These are phyloP conservation scores for Xylariaceae sp. DNA, from an alignment of 2,329 filamentous ascomycete species.

Conservation along the genomic window DNA sequence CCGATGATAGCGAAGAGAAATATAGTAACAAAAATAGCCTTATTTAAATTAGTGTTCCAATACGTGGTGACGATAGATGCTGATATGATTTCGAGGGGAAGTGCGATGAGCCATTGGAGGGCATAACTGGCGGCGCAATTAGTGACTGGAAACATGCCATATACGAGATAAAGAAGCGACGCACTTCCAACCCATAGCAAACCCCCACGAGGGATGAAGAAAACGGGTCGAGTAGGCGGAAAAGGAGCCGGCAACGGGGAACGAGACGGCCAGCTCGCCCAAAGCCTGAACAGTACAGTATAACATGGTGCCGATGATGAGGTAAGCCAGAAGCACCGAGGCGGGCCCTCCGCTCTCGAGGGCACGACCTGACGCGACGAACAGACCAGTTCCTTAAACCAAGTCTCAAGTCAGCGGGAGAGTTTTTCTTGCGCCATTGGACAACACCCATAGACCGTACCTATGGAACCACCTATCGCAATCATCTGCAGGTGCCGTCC, in stretches of 20 bases:
- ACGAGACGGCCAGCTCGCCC: constrained; percentile 89
- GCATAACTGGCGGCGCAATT: constrained; percentile 66
- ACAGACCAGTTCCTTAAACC: constrained; percentile 76
- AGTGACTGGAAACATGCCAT: background rate
- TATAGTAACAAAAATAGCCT: constrained; percentile 80
- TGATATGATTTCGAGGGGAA: constrained; percentile 87
- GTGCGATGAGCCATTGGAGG: constrained; percentile 82
- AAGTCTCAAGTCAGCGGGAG: constrained; percentile 8
- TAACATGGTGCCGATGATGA: constrained; percentile 82
- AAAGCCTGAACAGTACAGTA: constrained; percentile 92
- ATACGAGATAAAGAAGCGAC: constrained; percentile 40
- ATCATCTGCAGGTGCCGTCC: constrained; percentile 95
- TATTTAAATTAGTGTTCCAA: constrained; percentile 71
- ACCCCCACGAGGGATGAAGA: constrained; percentile 91
- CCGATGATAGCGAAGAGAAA: constrained; percentile 77
- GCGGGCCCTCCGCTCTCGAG: constrained; percentile 78
- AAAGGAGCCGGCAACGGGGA: constrained; percentile 91
- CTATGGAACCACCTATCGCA: constrained; percentile 91
- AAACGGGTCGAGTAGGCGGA: constrained; percentile 92
- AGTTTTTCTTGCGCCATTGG: background rate
- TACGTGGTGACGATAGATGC: constrained; percentile 84
- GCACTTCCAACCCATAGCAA: constrained; percentile 93
- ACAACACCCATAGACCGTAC: constrained; percentile 53
- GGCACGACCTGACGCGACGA: constrained; percentile 80
- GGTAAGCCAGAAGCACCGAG: constrained; percentile 78